Evolutionary conservation across 2,329 filamentous ascomycete species (phyloP), one percentile per base, ranked within the genome.

Genomic region (Aureobasidium pullulans): DNA sequence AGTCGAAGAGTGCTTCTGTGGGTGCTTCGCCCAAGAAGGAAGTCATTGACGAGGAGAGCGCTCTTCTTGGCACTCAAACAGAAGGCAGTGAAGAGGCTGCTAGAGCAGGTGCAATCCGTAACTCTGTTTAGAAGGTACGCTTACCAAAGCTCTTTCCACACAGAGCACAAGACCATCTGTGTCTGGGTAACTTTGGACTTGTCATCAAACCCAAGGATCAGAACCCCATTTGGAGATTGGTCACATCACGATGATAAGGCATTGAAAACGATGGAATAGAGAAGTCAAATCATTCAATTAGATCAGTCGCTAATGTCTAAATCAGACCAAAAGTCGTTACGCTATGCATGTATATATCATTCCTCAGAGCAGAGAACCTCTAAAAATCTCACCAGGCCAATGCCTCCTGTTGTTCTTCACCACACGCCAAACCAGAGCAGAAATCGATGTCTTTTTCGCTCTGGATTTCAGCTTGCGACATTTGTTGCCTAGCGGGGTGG

Each of bases 401-500:
- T 4, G 43, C 43, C 43, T 58, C 54, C 44, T 58, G 43, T 36
- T 58, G 34, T 23, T 58, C 54, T 8, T 42, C 39, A 10, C 54
- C 39, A 59, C 57, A 59, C 15, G 47, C 47, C 47, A 59, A 31
- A 0, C 57, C 57, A 28, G 37, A 43, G 32, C 57, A 59, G 19
- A 59, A 53, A 5, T 59, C 48, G 9, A 59, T 59, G 9, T 58
- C 54, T 15, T 58, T 47, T 23, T 47, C 42, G 19, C 53, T 57
- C 28, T 37, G 16, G 10, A 32, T 8, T 1, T 59, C 57, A 8
- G 28, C 40, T 4, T 42, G 19, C 5, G 39, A 37, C 23, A 50
- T 37, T 16, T 58, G 56, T 56, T 67, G 77, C 53, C 72, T 72
- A 1, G 81, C 80, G 0, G 81, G 81, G 79, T 79, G 82, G 54